Evolutionary conservation across 225 moss, liverwort and hornwort genomes (phyloP).

Genomic region (Climacium dendroides): DNA sequence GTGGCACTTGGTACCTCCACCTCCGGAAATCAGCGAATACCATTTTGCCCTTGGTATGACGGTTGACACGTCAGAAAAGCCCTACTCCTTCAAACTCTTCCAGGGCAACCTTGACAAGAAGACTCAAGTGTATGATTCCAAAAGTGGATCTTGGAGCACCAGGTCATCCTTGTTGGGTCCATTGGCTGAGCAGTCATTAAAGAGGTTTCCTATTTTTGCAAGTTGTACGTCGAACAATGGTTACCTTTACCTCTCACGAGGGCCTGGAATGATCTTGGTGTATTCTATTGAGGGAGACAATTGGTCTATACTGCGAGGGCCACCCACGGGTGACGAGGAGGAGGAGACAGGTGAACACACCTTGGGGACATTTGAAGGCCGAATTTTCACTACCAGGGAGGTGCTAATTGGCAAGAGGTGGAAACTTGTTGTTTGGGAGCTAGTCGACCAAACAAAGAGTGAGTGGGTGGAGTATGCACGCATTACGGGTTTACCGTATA

Average conservation of each 20-base stretch:
- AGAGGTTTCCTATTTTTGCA: neutral
- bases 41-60: neutral
- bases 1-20: neutral
- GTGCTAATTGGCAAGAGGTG: neutral
- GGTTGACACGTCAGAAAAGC: neutral
- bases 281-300: neutral
- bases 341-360: neutral
- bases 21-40: neutral
- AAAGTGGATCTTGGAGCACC: neutral
- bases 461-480: neutral
- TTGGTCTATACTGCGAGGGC: neutral
- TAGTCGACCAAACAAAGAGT: neutral
- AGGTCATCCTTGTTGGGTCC: neutral
- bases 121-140: neutral
- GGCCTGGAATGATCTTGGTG: neutral
- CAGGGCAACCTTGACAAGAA: neutral
- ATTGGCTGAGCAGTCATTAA: neutral
- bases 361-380: neutral
- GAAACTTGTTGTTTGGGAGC: neutral
- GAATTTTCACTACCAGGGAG: neutral
- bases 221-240: neutral
- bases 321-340: neutral
- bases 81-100: neutral
- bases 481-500: neutral
- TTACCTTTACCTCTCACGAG: neutral